These are phyloP conservation scores for Arabidopsis lyrata DNA, from an alignment of 441 rosid genomes.

Conservation along the genomic window DNA sequence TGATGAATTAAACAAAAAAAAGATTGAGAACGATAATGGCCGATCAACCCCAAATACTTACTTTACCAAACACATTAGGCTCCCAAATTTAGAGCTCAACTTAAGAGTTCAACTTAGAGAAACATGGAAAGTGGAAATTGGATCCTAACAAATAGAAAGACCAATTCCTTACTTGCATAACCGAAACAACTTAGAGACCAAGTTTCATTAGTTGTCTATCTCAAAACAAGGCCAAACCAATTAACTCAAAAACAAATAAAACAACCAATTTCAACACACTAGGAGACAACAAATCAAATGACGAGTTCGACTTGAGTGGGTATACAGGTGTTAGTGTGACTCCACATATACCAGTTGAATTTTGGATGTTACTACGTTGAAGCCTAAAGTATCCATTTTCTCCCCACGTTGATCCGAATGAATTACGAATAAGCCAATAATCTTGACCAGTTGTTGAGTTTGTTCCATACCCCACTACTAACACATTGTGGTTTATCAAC, in stretches of 20 bases:
- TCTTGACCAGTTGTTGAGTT: conserved; percentile 36
- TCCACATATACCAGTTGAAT: conserved; percentile 58
- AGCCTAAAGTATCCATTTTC: conserved; percentile 61
- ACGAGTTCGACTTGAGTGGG: neutral
- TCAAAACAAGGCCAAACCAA: conserved; percentile 7
- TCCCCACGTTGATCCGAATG: conserved; percentile 68
- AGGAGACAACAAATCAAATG: neutral
- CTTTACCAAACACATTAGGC: no score
- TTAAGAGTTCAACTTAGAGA: no score
- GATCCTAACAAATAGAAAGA: neutral
- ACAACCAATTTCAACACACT: neutral
- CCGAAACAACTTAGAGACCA: neutral
- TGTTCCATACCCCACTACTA: conserved; percentile 46
- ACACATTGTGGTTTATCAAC: conserved; percentile 43
- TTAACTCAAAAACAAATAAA: neutral
- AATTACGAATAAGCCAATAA: conserved; percentile 44
- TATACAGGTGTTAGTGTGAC: neutral
- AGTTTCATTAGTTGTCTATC: neutral
- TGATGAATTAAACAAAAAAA: no score
- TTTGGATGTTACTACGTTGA: conserved; percentile 47
- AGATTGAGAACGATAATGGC: no score
- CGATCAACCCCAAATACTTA: no score
- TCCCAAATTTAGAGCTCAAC: no score
- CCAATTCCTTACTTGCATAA: neutral
- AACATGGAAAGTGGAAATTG: neutral